Percentiles rank a stretch among this genome's conserved stretches.
These are phyloP conservation scores for Tricholoma flavovirens DNA, from an alignment of 768 basidiomycete species.

Conservation along the genomic window DNA sequence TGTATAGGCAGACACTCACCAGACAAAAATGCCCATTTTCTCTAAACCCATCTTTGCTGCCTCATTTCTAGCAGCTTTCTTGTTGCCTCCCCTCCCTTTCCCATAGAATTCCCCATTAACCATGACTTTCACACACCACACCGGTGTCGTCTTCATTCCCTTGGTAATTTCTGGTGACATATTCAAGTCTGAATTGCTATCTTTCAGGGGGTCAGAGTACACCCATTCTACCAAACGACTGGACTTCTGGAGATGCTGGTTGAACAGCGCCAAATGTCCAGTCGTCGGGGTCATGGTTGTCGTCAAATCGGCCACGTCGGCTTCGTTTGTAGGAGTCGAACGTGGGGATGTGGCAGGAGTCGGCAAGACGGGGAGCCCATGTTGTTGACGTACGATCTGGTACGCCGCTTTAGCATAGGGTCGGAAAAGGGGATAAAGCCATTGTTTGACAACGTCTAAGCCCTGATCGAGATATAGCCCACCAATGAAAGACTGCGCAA, in stretches of 20 bases:
- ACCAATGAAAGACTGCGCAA: conserved; percentile 66
- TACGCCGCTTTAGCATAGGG: conserved; percentile 65
- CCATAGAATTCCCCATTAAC: conserved; percentile 59
- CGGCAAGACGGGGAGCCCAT: conserved; percentile 48
- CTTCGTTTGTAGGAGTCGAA: conserved; percentile 16
- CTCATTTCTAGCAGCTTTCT: conserved; percentile 76
- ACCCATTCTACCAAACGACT: conserved; percentile 64
- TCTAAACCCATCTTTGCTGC: conserved; percentile 71
- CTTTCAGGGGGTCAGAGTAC: conserved; percentile 37
- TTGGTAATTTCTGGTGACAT: conserved; percentile 19
- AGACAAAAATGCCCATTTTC: conserved; percentile 51
- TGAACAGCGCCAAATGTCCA: conserved; percentile 77
- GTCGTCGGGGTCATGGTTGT: conserved; percentile 22
- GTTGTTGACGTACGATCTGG: conserved; percentile 54
- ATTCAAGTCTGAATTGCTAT: conserved; percentile 16
- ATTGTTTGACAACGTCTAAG: conserved; percentile 44
- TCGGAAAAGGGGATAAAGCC: conserved; percentile 58
- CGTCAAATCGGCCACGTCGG: conserved; percentile 12
- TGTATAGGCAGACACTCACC: conserved; percentile 26
- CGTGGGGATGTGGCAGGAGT: conserved; percentile 18
- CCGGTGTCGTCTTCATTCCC: conserved; percentile 61
- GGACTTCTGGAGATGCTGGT: conserved; percentile 63
- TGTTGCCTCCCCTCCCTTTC: conserved; percentile 62
- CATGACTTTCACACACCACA: conserved; percentile 65
- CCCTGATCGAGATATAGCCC: conserved; percentile 71